These are phyloP conservation scores for Macrolepiota dolichaula DNA, from an alignment of 768 basidiomycete genomes.

Conservation along the genomic window DNA sequence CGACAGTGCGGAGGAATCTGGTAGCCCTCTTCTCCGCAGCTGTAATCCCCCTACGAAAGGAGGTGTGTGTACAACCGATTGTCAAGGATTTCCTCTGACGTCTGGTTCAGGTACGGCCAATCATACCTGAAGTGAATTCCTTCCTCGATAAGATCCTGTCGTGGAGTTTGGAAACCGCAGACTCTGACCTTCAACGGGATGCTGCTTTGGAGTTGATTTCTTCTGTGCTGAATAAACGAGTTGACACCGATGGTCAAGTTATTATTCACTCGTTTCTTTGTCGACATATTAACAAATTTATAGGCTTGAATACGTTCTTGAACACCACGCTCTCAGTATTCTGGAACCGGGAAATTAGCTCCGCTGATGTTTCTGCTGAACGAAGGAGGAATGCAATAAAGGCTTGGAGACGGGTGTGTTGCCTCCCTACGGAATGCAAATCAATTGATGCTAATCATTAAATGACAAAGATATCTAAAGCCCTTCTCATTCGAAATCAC, in stretches of 20 bases:
- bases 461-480: slow-evolving; percentile 64
- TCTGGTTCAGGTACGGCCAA: slow-evolving; percentile 44
- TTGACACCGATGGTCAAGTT: slow-evolving; percentile 55
- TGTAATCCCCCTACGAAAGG: slow-evolving; percentile 59
- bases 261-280: not conserved
- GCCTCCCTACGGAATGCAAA: not conserved
- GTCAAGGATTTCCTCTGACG: slow-evolving; percentile 1
- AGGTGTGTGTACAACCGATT: slow-evolving; percentile 39
- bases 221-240: slow-evolving; percentile 74
- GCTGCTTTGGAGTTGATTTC: slow-evolving; percentile 51
- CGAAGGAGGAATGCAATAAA: slow-evolving; percentile 49
- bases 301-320: slow-evolving; percentile 49
- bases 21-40: slow-evolving; percentile 66
- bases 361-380: slow-evolving; percentile 25
- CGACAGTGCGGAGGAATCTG: slow-evolving; percentile 55
- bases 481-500: slow-evolving; percentile 74
- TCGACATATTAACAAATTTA: not conserved
- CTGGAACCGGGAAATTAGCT: slow-evolving; percentile 46
- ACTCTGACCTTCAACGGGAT: slow-evolving; percentile 48
- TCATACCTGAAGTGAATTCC: slow-evolving; percentile 41
- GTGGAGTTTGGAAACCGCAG: slow-evolving; percentile 55
- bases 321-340: slow-evolving; percentile 38
- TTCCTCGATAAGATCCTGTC: slow-evolving; percentile 53
- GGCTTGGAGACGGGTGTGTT: slow-evolving; percentile 68
- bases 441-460: not conserved